These are phyloP conservation scores for Tetrahymena thermophila DNA, from an alignment of 73 alveolate species.

Conservation along the genomic window DNA sequence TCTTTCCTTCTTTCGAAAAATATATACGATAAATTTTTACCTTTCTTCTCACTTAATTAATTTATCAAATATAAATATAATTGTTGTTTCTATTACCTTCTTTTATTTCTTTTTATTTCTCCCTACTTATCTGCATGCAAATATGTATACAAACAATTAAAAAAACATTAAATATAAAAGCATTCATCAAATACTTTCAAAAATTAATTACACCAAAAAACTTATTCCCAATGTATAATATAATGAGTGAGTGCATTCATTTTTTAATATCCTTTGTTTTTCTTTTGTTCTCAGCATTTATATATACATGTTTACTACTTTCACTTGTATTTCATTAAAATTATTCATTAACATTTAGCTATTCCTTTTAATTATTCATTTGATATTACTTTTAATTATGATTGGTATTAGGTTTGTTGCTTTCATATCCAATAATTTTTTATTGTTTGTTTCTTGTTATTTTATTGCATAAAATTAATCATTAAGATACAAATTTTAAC, in stretches of 20 bases:
- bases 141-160: too few species aligned
- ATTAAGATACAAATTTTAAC: neutral
- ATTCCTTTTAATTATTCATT: neutral
- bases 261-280: neutral
- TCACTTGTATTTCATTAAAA: neutral
- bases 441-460: neutral
- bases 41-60: neutral
- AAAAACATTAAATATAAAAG: neutral
- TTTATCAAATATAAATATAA: neutral
- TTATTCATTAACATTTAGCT: neutral
- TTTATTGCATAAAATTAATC: neutral
- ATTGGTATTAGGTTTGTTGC: neutral
- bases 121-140: too few species aligned
- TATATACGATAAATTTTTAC: neutral
- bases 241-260: neutral
- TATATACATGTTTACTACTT: neutral
- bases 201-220: neutral
- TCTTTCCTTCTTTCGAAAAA: neutral
- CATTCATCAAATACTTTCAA: neutral
- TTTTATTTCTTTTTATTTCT: neutral
- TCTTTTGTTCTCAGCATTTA: neutral
- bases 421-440: neutral
- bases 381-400: neutral
- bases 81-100: neutral
- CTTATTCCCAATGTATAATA: neutral